Evolutionary conservation across 225 moss, liverwort and hornwort species (phyloP).

Genomic region (Thuidium tamariscinum): DNA sequence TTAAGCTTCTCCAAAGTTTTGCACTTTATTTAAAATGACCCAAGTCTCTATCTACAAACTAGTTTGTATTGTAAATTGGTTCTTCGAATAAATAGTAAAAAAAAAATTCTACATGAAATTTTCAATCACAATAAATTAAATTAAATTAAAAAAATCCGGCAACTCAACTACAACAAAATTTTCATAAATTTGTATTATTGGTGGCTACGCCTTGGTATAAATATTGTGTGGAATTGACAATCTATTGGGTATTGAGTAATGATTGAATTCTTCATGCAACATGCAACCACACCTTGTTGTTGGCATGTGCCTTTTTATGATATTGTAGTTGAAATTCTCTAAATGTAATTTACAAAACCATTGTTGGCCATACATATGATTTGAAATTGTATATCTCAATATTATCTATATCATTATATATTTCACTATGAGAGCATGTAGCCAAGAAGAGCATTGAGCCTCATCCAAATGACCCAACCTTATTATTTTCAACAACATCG

Average conservation of each 20-base stretch:
- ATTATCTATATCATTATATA: not conserved
- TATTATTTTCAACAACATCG: accelerated
- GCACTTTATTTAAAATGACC: not conserved
- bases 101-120: too few species aligned
- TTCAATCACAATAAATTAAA: too few species aligned
- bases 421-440: not conserved
- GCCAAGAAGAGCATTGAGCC: not conserved
- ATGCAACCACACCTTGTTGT: not conserved
- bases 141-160: too few species aligned
- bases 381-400: not conserved
- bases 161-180: not conserved
- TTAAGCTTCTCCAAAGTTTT: not conserved
- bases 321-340: not conserved
- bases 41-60: not conserved
- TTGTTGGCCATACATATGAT: not conserved
- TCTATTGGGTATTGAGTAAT: too few species aligned
- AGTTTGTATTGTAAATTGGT: not conserved
- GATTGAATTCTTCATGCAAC: too few species aligned
- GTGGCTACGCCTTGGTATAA: not conserved
- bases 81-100: not conserved
- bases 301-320: too few species aligned
- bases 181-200: not conserved
- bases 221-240: not conserved
- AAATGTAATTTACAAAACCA: not conserved
- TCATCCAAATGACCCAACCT: not conserved